Evolutionary conservation across 2,329 filamentous ascomycete species (phyloP).

Genomic region (Orbilia blumenaviensis): DNA sequence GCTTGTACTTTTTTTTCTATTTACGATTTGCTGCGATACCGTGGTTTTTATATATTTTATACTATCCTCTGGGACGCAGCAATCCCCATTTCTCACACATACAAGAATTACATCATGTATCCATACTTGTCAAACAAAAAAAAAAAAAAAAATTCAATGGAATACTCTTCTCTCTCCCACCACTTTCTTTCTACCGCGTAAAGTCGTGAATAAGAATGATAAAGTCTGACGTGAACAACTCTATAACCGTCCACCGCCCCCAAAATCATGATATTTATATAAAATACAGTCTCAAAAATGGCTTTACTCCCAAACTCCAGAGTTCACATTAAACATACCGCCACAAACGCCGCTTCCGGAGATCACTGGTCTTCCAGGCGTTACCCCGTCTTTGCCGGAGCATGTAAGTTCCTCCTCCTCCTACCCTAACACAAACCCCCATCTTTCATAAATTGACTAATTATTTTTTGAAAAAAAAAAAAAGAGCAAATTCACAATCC

Average conservation of each 20-base stretch:
- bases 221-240: conserved; percentile 30
- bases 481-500: conserved; percentile 25
- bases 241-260: neutral
- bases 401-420: conserved; percentile 24
- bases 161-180: neutral
- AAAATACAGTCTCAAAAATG: conserved; percentile 41
- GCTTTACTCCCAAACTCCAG: conserved; percentile 46
- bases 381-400: conserved; percentile 23
- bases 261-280: neutral
- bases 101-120: neutral
- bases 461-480: conserved; percentile 5
- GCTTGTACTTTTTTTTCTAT: neutral
- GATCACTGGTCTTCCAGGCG: conserved; percentile 14
- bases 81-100: neutral
- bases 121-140: neutral
- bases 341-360: conserved; percentile 16
- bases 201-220: neutral
- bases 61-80: conserved; percentile 50
- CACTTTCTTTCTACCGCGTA: neutral
- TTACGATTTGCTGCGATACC: conserved; percentile 41
- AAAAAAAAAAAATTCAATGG: conserved; percentile 17
- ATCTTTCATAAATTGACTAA: too few species aligned
- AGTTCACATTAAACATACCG: conserved; percentile 33
- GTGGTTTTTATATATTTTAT: too few species aligned
- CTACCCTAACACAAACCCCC: neutral